phyloP scores from a whole-genome alignment of 148 eudicot genomes.

The Heliosperma pusillum region DNA sequence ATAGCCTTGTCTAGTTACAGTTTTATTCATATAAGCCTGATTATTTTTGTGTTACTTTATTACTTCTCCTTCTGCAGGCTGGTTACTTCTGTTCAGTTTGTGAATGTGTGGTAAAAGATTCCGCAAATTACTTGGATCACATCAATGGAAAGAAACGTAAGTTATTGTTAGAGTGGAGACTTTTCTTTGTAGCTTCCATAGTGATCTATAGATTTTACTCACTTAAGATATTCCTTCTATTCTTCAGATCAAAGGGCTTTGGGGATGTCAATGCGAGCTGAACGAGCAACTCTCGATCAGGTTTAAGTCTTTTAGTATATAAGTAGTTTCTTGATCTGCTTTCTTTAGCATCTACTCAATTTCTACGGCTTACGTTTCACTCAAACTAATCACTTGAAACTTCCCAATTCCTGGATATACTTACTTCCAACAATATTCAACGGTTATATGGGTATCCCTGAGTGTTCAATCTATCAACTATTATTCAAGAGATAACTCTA shows the following conservation, averaged over 20 bases:
- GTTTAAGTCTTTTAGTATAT: slow-evolving; percentile 29
- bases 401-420: too few species aligned
- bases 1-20: neutral
- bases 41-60: slow-evolving; percentile 9
- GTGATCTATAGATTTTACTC: neutral
- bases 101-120: slow-evolving; percentile 98
- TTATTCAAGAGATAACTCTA: too few species aligned
- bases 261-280: slow-evolving; percentile 99
- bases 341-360: neutral
- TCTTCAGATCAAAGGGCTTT: slow-evolving; percentile 96
- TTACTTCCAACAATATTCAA: too few species aligned
- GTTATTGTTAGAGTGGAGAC: slow-evolving; percentile 22
- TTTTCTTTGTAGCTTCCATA: neutral
- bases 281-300: slow-evolving; percentile 91
- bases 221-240: slow-evolving; percentile 14
- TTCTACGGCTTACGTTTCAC: neutral
- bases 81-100: slow-evolving; percentile 97
- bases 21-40: neutral
- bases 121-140: slow-evolving; percentile 96
- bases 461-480: too few species aligned
- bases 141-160: slow-evolving; percentile 99
- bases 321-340: neutral
- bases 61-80: slow-evolving; percentile 58
- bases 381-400: too few species aligned
- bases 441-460: too few species aligned